Conservation (phyloP, 1,284 basidiomycete species). For the Prillingera fragicola region DNA sequence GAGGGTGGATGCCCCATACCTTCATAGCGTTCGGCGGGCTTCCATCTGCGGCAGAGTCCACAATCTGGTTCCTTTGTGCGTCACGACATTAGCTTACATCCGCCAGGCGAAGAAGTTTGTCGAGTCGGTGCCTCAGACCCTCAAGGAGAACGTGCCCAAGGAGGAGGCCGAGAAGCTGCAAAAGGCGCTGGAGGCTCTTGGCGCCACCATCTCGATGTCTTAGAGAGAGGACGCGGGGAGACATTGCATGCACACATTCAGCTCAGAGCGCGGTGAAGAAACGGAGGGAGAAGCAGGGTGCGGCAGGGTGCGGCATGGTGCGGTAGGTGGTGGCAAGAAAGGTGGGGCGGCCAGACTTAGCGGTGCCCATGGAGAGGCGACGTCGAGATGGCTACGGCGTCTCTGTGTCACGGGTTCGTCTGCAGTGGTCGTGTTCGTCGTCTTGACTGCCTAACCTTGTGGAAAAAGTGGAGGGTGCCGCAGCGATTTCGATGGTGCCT, state of each 20-base stretch:
- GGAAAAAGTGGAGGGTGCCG: too few relatives aligned
- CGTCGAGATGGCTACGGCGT: too few relatives aligned
- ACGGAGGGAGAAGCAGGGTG: background rate
- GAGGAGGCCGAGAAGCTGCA: slow-evolving; percentile 98
- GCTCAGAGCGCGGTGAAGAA: background rate
- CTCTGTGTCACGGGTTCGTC: too few relatives aligned
- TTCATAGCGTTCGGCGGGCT: too few relatives aligned
- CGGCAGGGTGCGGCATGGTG: too few relatives aligned
- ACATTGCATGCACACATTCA: background rate
- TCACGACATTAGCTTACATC: slow-evolving; percentile 1
- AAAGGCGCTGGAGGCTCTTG: slow-evolving; percentile 80
- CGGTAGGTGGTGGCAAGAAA: too few relatives aligned
- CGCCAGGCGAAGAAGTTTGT: slow-evolving; percentile 98
- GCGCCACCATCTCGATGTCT: slow-evolving; percentile 72
- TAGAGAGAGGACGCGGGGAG: slow-evolving; percentile 7
- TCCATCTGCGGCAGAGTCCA: background rate
- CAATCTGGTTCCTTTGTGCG: background rate
- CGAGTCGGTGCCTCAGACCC: slow-evolving; percentile 84
- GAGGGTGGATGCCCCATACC: background rate
- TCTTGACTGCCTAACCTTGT: too few relatives aligned
- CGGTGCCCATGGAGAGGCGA: too few relatives aligned
- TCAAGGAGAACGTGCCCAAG: slow-evolving; percentile 95
- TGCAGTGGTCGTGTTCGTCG: too few relatives aligned
- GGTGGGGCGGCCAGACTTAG: too few relatives aligned
- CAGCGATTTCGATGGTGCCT: too few relatives aligned